Evolutionary conservation across 306 rosid species (phyloP).

Genomic region (Cucurbita moschata): DNA sequence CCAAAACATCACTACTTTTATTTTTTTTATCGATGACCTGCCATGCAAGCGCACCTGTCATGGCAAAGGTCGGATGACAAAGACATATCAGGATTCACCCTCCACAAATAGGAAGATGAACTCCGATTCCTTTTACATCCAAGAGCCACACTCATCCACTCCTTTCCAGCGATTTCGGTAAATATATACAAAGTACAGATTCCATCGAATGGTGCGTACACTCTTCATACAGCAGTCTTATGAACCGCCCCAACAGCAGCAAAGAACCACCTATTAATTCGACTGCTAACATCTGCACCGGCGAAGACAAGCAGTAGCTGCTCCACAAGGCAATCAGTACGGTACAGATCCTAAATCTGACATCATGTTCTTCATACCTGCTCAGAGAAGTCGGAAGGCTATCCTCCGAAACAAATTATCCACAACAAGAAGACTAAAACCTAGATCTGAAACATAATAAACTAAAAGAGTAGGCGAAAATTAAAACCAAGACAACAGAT

Average conservation of each 20-base stretch:
- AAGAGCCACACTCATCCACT: neutral
- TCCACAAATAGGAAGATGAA: neutral
- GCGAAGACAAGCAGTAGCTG: neutral
- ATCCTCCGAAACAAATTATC: neutral
- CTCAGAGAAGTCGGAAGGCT: neutral
- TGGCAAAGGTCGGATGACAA: constrained; percentile 97
- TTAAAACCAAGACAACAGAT: neutral
- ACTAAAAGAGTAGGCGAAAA: neutral
- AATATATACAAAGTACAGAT: neutral
- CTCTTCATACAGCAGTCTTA: neutral
- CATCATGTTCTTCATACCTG: neutral
- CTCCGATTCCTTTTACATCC: constrained; percentile 14
- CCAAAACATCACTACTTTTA: constrained; percentile 21
- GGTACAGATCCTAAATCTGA: neutral
- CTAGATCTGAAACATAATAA: neutral
- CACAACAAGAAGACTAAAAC: too few species aligned
- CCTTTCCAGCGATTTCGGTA: neutral
- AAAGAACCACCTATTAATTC: neutral
- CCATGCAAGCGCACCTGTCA: constrained; percentile 99
- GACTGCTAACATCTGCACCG: neutral
- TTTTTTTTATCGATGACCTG: constrained; percentile 47
- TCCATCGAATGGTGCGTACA: neutral
- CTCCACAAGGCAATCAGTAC: neutral
- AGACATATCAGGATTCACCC: constrained; percentile 14
- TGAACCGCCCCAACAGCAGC: neutral